Conservation (phyloP, 1,284 basidiomycete genomes). For the Takashimella koratensis region DNA sequence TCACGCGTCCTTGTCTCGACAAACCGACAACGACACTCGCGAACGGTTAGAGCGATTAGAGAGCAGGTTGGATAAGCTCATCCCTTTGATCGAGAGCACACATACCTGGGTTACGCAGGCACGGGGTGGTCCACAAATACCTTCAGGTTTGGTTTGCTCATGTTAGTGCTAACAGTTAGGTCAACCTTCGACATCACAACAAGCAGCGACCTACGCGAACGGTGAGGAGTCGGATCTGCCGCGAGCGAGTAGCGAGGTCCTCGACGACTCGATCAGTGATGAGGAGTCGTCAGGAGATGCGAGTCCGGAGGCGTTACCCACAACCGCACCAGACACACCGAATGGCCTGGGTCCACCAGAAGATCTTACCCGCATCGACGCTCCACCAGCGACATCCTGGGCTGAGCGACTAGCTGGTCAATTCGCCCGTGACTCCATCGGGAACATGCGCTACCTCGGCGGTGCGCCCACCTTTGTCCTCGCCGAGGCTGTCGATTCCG, state of each 20-base stretch:
- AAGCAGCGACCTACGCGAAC: no score
- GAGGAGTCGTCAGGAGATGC: no score
- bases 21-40: slow-evolving; percentile 1
- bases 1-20: slow-evolving; percentile 6
- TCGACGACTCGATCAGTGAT: no score
- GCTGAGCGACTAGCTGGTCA: slow-evolving; percentile 10
- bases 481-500: slow-evolving; percentile 11
- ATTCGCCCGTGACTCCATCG: slow-evolving; percentile 8
- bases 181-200: no score
- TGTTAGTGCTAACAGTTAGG: no score
- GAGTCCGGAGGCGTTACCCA: no score
- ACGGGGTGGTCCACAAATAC: neutral
- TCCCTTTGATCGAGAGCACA: slow-evolving; percentile 8
- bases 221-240: no score
- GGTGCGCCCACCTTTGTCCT: slow-evolving; percentile 12
- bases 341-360: neutral
- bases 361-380: neutral
- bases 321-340: neutral
- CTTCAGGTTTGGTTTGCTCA: no score
- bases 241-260: no score
- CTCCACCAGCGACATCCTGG: slow-evolving; percentile 4
- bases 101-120: slow-evolving; percentile 3
- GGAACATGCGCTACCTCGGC: slow-evolving; percentile 11
- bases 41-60: slow-evolving; percentile 7
- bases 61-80: slow-evolving; percentile 3